Percentiles rank a stretch among this genome's conserved stretches.
These are phyloP conservation scores for Euphorbia tirucalli DNA, from an alignment of 345 rosid genomes.

Conservation along the genomic window DNA sequence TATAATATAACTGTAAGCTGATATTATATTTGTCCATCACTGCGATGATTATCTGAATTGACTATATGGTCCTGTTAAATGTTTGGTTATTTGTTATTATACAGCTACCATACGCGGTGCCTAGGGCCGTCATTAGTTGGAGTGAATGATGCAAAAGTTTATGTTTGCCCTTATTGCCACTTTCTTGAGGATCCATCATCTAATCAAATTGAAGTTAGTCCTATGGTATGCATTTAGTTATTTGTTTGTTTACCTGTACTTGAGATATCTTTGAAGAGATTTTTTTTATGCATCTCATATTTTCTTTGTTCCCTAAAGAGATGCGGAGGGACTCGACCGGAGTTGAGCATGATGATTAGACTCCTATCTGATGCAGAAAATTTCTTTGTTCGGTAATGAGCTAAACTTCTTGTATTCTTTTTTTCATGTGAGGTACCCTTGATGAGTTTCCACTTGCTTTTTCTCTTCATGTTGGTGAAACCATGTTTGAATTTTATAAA, in stretches of 20 bases:
- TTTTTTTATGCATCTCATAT: slow-evolving; percentile 13
- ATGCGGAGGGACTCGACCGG: slow-evolving; percentile 33
- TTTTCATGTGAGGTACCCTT: not conserved
- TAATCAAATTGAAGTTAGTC: slow-evolving; percentile 24
- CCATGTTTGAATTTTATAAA: not conserved
- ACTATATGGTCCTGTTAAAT: not conserved
- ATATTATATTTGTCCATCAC: not conserved
- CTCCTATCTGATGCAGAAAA: slow-evolving; percentile 41
- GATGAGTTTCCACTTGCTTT: slow-evolving; percentile 1
- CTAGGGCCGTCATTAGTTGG: slow-evolving; percentile 29
- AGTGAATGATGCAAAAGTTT: slow-evolving; percentile 22
- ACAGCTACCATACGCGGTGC: slow-evolving; percentile 66
- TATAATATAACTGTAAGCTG: not conserved
- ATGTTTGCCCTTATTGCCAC: slow-evolving; percentile 49
- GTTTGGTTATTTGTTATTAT: slow-evolving; percentile 12
- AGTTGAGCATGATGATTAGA: slow-evolving; percentile 37
- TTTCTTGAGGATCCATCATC: slow-evolving; percentile 26
- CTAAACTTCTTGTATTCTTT: slow-evolving; percentile 3
- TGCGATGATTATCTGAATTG: not conserved
- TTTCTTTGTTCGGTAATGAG: slow-evolving; percentile 45
- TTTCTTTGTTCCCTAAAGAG: slow-evolving; percentile 35
- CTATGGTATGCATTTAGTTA: slow-evolving; percentile 40
- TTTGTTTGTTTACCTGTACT: slow-evolving; percentile 2
- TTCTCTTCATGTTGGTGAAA: not conserved
- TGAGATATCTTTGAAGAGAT: slow-evolving; percentile 6